Base-by-base conservation (phyloP, 2,329 filamentous ascomycete genomes). In the Parasarocladium wereldwijsianum region DNA sequence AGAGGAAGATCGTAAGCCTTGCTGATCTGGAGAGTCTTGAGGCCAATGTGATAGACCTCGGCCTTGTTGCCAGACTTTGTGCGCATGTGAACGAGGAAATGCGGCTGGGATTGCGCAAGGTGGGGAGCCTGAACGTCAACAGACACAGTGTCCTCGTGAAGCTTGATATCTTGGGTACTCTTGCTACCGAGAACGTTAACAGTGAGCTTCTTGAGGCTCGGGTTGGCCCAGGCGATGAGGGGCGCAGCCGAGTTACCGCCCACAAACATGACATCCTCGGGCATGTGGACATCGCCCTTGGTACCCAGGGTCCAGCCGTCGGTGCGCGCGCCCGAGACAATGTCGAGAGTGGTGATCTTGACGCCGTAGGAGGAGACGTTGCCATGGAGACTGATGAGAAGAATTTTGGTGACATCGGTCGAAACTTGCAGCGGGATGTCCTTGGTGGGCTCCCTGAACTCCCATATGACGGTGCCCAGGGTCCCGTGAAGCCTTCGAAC, bases 41-140 rank as follows among this genome's bases (percentile, higher is more conserved):
- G 52, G 41, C 93, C 70, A 35, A 92, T 67, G 43, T 93, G 83
- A 46, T 78, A 94, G 17, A 96, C 77, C 37, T 92, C 79, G 3
- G 79, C 87, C 60, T 80, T 83, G 46, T 86, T 81, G 12, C 73
- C 73, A 3, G 60, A 60, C 20, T 62, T 62, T 1, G 82, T 82
- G 42, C 76, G 66, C 42, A 73, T 84, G 41, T 93, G 81, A 5
- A 93, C 79, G 18, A 94, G 59, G 57, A 94, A 92, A 56, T 93
- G 84, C 21, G 83, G 64, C 26, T 74, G 63, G 4, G 81, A 77
- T 44, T 80, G 78, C 17, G 72, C 56, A 32, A 77, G 63, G 39
- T 75, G 73, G 11, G 84, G 78, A 1, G 81, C 80, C 45, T 92
- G 82, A 14, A 93, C 61, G 32, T 74, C 62, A 30, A 81, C 60